These are phyloP conservation scores for Myrica gale DNA, from an alignment of 306 rosid genomes.

Conservation along the genomic window DNA sequence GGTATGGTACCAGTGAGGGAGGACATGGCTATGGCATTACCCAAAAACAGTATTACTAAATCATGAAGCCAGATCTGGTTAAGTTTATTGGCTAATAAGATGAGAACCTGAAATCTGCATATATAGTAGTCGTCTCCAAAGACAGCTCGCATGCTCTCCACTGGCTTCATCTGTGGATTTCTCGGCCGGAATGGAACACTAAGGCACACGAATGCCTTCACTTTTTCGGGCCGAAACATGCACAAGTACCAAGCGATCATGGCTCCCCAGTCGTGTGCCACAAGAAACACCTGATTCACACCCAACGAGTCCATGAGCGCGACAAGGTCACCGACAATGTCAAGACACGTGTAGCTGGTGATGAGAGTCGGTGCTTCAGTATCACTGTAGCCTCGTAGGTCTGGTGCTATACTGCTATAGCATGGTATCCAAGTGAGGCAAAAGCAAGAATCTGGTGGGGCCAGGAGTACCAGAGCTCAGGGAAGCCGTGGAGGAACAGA, in stretches of 20 bases:
- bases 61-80: neutral
- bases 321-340: conserved; percentile 30
- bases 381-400: conserved; percentile 41
- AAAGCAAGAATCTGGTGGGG: conserved; percentile 35
- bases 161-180: conserved; percentile 17
- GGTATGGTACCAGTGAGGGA: neutral
- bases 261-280: conserved; percentile 44
- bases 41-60: neutral
- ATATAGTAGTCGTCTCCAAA: conserved; percentile 43
- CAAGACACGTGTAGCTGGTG: conserved; percentile 18
- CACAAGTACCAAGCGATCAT: conserved; percentile 37
- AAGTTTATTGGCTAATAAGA: neutral
- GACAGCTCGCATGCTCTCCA: conserved; percentile 27
- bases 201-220: conserved; percentile 37
- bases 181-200: conserved; percentile 30
- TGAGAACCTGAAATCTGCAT: conserved; percentile 41
- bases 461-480: conserved; percentile 41
- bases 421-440: conserved; percentile 27
- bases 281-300: conserved; percentile 28
- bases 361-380: conserved; percentile 12
- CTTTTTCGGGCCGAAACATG: conserved; percentile 27
- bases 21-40: too few species aligned
- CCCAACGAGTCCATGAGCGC: conserved; percentile 20
- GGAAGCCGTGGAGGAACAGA: conserved; percentile 42
- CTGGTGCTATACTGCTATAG: conserved; percentile 35